Evolutionary conservation across 2,329 filamentous ascomycete species (phyloP).

Genomic region (Aureobasidium pullulans): DNA sequence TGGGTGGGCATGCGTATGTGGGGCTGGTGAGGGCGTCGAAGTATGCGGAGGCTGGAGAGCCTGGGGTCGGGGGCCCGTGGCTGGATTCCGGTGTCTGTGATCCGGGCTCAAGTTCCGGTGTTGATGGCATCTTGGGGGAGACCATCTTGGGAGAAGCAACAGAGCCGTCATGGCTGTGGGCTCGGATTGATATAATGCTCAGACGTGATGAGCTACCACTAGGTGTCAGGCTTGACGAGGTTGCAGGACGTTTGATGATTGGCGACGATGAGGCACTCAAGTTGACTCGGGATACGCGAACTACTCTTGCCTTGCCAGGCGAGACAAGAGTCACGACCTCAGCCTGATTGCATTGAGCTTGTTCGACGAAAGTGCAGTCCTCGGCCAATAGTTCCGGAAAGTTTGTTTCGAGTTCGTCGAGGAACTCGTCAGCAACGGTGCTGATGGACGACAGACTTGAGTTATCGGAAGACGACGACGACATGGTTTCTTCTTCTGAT

Average conservation of each 20-base stretch:
- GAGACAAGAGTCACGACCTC: slow-evolving; percentile 23
- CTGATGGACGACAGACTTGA: slow-evolving; percentile 18
- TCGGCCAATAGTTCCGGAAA: slow-evolving; percentile 21
- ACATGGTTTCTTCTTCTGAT: slow-evolving; percentile 22
- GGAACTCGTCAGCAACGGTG: slow-evolving; percentile 1
- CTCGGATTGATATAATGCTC: background rate
- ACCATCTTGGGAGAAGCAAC: background rate
- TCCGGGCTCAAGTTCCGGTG: slow-evolving; percentile 1
- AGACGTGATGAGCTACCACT: background rate
- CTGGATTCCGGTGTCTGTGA: background rate
- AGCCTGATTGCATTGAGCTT: slow-evolving; percentile 21
- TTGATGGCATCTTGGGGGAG: background rate
- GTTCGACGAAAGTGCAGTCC: slow-evolving; percentile 18
- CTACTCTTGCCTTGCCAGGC: slow-evolving; percentile 23
- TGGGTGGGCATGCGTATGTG: background rate
- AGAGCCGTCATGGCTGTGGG: background rate
- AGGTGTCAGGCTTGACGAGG: background rate
- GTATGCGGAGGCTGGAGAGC: background rate
- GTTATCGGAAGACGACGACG: slow-evolving; percentile 15
- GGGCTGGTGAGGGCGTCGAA: slow-evolving; percentile 2
- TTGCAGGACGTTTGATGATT: background rate
- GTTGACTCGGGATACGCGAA: slow-evolving; percentile 14
- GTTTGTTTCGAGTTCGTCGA: slow-evolving; percentile 13
- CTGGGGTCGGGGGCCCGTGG: slow-evolving; percentile 2
- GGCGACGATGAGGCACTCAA: background rate